phyloP scores from a whole-genome alignment of 208 protist genomes.

The Leishmania major region DNA sequence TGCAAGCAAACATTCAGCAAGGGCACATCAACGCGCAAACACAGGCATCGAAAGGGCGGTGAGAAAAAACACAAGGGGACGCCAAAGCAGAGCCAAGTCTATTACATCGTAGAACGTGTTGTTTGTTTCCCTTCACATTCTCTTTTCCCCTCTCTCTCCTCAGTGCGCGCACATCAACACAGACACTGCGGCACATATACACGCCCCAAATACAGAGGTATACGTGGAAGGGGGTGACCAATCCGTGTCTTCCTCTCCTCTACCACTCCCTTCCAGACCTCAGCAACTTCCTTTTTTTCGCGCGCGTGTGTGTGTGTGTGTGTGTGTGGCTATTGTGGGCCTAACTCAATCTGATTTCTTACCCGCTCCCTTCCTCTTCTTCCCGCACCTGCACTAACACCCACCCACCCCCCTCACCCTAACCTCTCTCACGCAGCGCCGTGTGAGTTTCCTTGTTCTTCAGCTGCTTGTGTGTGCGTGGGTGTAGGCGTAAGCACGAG shows the following conservation, averaged over 20 bases:
- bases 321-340: neutral
- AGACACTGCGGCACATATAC: too few relatives aligned
- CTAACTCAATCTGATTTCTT: too few relatives aligned
- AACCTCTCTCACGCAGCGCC: too few relatives aligned
- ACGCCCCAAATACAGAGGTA: too few relatives aligned
- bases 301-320: neutral
- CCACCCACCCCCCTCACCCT: too few relatives aligned
- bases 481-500: neutral
- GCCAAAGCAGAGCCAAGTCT: neutral
- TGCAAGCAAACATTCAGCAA: neutral
- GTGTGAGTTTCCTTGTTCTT: too few relatives aligned
- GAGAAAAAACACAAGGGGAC: neutral
- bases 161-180: neutral
- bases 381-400: too few relatives aligned
- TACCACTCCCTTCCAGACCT: too few relatives aligned
- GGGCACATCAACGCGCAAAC: neutral
- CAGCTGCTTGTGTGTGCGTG: neutral
- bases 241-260: neutral
- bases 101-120: neutral
- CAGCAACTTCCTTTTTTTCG: neutral
- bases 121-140: neutral
- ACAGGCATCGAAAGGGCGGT: neutral
- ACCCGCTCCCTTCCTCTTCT: too few relatives aligned
- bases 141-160: neutral
- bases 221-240: too few relatives aligned